Evolutionary conservation across 768 basidiomycete species (phyloP), one percentile per base, ranked within the genome.

Genomic region (Tephrocybe sp.): DNA sequence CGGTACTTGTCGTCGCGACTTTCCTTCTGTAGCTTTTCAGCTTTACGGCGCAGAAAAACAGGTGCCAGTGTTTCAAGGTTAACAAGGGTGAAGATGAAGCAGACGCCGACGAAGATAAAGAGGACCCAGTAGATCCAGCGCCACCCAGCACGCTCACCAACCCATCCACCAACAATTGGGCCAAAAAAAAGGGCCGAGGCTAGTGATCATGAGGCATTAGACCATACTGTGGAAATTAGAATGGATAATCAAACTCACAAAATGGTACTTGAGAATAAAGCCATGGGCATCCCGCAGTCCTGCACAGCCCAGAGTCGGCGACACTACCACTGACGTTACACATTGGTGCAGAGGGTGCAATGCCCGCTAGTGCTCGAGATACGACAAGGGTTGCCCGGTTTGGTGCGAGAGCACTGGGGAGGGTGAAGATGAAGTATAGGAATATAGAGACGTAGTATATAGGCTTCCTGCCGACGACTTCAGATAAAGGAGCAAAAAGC

Each of bases 51-150:
- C 8, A 83, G 71, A 10, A 83, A 55, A 4, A 73, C 63, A 1
- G 79, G 76, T 0, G 75, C 74, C 43, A 79, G 76, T 1, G 78
- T 79, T 61, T 83, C 79, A 14, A 77, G 77, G n/a, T 78, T 72
- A 55, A 77, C 65, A 38, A 78, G 55, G 3, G 72, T 66, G 34
- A 75, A 57, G 45, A 67, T 26, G 56, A 68, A 71, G 46, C 68
- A 69, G 18, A 68, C 56, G 5, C 67, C 70, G 9, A 69, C 62
- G 53, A 77, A 71, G 59, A 76, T 73, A 53, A 76, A 72, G 28
- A 74, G 68, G 57, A 77, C 70, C 73, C 76, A 77, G 57, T 75
- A 80, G 23, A 79, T 69, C 72, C 72, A 76, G 40, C 73, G 58
- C 74, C 74, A 76, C 0, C 76, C 77, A n/a, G 68, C 68, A 17